These are phyloP conservation scores for Draba incana DNA, from an alignment of 345 rosid species.

Conservation along the genomic window DNA sequence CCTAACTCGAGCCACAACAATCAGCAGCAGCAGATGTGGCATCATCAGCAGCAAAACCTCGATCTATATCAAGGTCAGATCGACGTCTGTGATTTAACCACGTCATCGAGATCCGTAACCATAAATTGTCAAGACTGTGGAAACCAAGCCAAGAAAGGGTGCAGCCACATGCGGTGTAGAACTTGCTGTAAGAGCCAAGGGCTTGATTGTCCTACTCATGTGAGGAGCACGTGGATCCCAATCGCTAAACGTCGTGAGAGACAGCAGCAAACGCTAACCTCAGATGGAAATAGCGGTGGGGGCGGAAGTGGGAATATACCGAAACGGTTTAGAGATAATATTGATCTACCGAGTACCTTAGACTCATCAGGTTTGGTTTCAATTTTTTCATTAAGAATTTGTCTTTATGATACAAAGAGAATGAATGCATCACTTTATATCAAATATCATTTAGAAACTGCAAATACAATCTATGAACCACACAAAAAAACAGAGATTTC, in stretches of 20 bases:
- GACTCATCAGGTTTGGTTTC: conserved; percentile 31
- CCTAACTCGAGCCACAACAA: conserved; percentile 49
- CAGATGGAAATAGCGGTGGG: background rate
- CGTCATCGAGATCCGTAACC: conserved; percentile 45
- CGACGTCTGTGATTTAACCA: conserved; percentile 44
- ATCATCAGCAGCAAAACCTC: conserved; percentile 53
- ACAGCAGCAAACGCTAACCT: conserved; percentile 40
- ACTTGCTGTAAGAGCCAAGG: conserved; percentile 80
- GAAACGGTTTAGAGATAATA: background rate
- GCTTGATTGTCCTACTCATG: conserved; percentile 67
- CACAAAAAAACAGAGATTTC: background rate
- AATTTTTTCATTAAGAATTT: background rate
- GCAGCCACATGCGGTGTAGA: conserved; percentile 63
- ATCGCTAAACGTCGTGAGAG: conserved; percentile 67
- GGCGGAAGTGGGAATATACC: conserved; percentile 5
- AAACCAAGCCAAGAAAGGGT: conserved; percentile 79
- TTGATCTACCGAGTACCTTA: background rate
- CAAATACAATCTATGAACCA: background rate
- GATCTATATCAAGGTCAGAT: conserved; percentile 41
- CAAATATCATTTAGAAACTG: background rate
- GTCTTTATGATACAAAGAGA: background rate
- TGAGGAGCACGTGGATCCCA: conserved; percentile 77
- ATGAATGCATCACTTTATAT: background rate
- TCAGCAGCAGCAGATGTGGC: conserved; percentile 33
- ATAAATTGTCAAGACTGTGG: conserved; percentile 76